phyloP scores from a whole-genome alignment of 306 rosid species.

The Sicyos edulis region DNA sequence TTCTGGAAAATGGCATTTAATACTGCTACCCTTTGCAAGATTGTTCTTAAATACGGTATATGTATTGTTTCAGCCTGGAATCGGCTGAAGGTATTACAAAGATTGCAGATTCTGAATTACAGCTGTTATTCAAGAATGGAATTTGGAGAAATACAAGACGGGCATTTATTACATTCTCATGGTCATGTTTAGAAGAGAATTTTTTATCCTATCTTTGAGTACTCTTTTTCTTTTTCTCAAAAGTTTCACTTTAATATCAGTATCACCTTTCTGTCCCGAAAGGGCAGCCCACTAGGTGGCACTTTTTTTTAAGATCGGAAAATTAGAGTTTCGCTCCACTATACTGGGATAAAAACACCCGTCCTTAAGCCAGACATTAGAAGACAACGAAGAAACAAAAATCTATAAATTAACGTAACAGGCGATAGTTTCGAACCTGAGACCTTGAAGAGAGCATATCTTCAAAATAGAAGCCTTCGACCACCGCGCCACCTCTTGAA shows the following conservation, averaged over 20 bases:
- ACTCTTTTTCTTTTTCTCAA: constrained; percentile 33
- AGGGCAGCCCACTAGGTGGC: too few relatives aligned
- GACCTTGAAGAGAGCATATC: too few relatives aligned
- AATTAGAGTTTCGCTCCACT: too few relatives aligned
- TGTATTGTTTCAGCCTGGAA: neutral
- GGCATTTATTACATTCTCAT: constrained; percentile 29
- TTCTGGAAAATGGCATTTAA: neutral
- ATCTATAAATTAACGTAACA: too few relatives aligned
- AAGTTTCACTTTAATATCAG: constrained; percentile 16
- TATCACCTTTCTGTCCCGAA: too few relatives aligned
- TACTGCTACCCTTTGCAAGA: neutral
- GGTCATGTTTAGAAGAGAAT: constrained; percentile 27
- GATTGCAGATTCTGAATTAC: constrained; percentile 16
- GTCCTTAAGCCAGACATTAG: too few relatives aligned
- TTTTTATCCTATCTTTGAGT: constrained; percentile 11
- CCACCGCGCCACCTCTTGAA: too few relatives aligned
- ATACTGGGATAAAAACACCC: too few relatives aligned
- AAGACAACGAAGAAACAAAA: too few relatives aligned
- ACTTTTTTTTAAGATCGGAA: too few relatives aligned
- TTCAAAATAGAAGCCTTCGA: too few relatives aligned
- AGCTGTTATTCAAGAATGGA: constrained; percentile 29
- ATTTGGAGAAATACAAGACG: constrained; percentile 24
- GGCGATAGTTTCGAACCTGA: too few relatives aligned
- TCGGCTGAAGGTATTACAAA: neutral
- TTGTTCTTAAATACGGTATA: neutral